phyloP scores from a whole-genome alignment of 2,329 filamentous ascomycete genomes.

The Colletotrichum australisinense region DNA sequence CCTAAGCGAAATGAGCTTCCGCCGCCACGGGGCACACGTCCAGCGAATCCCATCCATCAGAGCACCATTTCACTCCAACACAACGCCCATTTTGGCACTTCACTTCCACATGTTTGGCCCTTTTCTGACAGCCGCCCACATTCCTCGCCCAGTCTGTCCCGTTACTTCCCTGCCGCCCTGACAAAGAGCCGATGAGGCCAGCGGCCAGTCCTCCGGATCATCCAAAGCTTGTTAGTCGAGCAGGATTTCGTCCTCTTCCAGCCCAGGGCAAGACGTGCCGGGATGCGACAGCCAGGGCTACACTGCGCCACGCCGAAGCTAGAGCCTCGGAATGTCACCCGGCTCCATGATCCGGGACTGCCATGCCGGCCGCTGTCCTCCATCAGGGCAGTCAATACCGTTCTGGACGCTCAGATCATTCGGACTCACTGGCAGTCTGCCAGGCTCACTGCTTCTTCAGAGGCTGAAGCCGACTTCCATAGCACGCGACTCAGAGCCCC shows the following conservation, averaged over 20 bases:
- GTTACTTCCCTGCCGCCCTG: conserved; percentile 3
- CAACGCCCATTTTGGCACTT: conserved; percentile 18
- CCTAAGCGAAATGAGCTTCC: conserved; percentile 37
- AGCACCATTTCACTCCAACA: conserved; percentile 1
- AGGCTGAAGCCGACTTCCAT: conserved; percentile 22
- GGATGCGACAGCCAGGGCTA: conserved; percentile 18
- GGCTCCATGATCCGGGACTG: conserved; percentile 19
- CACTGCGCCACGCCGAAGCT: conserved; percentile 33
- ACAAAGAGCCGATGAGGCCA: conserved; percentile 14
- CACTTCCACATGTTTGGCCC: background rate
- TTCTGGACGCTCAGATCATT: conserved; percentile 6
- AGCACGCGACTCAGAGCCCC: conserved; percentile 27
- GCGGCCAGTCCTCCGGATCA: conserved; percentile 24
- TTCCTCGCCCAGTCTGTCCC: conserved; percentile 9
- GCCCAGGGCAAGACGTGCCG: conserved; percentile 5
- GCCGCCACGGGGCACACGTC: conserved; percentile 30
- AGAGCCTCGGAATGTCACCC: conserved; percentile 25
- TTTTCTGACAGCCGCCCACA: conserved; percentile 29
- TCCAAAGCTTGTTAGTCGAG: conserved; percentile 21
- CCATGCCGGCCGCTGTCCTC: conserved; percentile 26
- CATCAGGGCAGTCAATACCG: conserved; percentile 11
- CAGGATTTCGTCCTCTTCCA: background rate
- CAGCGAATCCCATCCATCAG: conserved; percentile 24
- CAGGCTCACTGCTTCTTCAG: background rate
- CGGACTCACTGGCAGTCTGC: background rate